Conservation (phyloP, 805 yeast genomes). For the Sugiyamaella boreocaroliniensis region DNA sequence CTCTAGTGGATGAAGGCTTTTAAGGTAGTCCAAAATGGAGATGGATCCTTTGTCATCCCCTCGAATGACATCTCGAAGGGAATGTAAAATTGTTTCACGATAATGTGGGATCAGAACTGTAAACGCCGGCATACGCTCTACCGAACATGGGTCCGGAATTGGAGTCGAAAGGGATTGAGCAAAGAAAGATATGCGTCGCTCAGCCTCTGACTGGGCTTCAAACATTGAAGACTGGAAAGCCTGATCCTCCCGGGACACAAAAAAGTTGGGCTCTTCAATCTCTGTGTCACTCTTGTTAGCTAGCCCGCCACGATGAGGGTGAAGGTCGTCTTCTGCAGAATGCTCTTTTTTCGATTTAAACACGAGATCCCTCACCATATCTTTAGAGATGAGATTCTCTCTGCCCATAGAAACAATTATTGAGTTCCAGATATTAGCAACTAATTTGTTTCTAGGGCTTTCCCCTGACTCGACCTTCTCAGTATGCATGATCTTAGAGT, state of each 20-base stretch:
- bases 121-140: constrained; percentile 69
- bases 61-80: constrained; percentile 70
- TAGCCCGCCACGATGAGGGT: constrained; percentile 31
- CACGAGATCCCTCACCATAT: constrained; percentile 53
- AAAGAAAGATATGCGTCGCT: constrained; percentile 76
- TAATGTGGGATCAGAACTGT: constrained; percentile 85
- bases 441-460: constrained; percentile 40
- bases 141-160: constrained; percentile 63
- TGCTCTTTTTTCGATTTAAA: constrained; percentile 22
- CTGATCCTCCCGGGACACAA: constrained; percentile 77
- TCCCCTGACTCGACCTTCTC: constrained; percentile 22
- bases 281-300: constrained; percentile 42
- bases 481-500: constrained; percentile 57
- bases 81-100: constrained; percentile 69
- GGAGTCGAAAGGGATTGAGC: constrained; percentile 88
- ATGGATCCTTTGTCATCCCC: constrained; percentile 56
- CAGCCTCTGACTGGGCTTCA: constrained; percentile 66
- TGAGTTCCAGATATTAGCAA: constrained; percentile 77
- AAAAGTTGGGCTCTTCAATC: constrained; percentile 50
- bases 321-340: constrained; percentile 33
- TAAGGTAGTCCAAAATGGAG: constrained; percentile 74
- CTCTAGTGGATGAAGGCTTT: constrained; percentile 62
- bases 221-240: constrained; percentile 52
- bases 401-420: constrained; percentile 73
- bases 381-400: constrained; percentile 68